Percentiles rank a stretch among this genome's conserved stretches.
These are phyloP conservation scores for Yamadazyma diospyri DNA, from an alignment of 1,139 yeast species.

Conservation along the genomic window DNA sequence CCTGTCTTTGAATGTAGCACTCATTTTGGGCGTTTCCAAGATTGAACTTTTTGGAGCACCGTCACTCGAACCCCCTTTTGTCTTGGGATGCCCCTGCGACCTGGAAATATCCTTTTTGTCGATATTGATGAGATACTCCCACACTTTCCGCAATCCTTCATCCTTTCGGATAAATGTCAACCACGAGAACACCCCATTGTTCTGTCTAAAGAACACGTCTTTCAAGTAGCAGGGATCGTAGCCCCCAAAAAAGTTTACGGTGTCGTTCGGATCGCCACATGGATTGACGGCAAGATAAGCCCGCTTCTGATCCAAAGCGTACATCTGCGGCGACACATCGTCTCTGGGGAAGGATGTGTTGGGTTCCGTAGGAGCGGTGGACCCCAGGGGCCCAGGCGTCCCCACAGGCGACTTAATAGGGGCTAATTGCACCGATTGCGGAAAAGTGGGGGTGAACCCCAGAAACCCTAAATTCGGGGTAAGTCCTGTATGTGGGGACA, in stretches of 20 bases:
- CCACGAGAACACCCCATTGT: slow-evolving; percentile 42
- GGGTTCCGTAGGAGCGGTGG: neutral
- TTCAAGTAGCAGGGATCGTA: slow-evolving; percentile 24
- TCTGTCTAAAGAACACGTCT: slow-evolving; percentile 23
- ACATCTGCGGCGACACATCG: neutral
- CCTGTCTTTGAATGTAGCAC: neutral
- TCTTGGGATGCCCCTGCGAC: neutral
- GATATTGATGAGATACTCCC: slow-evolving; percentile 5
- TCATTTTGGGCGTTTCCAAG: neutral
- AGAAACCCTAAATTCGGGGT: too few species aligned
- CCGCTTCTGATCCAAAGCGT: slow-evolving; percentile 4
- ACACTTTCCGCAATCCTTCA: slow-evolving; percentile 17
- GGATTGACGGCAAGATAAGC: slow-evolving; percentile 28
- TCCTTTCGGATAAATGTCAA: slow-evolving; percentile 36
- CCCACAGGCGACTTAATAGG: slow-evolving; percentile 4
- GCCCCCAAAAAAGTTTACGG: slow-evolving; percentile 32
- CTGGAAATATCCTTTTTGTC: neutral
- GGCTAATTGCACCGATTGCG: slow-evolving; percentile 3
- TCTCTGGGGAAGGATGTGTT: neutral
- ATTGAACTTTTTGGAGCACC: neutral
- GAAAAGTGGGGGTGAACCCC: too few species aligned
- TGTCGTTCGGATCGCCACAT: slow-evolving; percentile 19
- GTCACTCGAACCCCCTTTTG: neutral
- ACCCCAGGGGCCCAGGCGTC: neutral
- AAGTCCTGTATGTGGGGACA: neutral